Conservation (phyloP, 2,329 filamentous ascomycete species). For the Exophiala viscosa region DNA sequence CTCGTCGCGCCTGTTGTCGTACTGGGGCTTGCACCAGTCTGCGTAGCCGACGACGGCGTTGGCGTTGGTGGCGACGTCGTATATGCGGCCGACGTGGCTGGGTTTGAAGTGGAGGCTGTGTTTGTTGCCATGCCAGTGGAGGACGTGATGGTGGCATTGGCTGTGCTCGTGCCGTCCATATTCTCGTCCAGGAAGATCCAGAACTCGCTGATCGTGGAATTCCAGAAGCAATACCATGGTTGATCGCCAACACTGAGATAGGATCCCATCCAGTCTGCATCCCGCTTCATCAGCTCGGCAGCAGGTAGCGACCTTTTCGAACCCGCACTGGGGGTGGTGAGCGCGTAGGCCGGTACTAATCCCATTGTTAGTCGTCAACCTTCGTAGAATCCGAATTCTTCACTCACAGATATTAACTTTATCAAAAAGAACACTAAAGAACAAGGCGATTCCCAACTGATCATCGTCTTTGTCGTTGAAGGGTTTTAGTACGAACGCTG, state of each 20-base stretch:
- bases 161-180: constrained; percentile 34
- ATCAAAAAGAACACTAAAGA: constrained; percentile 60
- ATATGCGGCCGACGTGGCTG: no score
- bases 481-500: constrained; percentile 49
- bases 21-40: constrained; percentile 13
- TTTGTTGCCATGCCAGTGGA: constrained; percentile 15
- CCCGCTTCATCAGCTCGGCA: constrained; percentile 12
- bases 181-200: constrained; percentile 62
- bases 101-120: background rate
- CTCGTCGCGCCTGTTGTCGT: constrained; percentile 20
- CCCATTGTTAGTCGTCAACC: background rate
- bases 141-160: constrained; percentile 22
- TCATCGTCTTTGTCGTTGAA: constrained; percentile 57
- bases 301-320: constrained; percentile 31
- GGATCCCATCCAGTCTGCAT: constrained; percentile 37
- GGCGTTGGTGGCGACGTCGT: background rate
- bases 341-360: constrained; percentile 37
- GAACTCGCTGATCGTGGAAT: constrained; percentile 62
- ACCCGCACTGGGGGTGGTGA: constrained; percentile 30
- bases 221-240: constrained; percentile 70
- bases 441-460: constrained; percentile 58
- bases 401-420: constrained; percentile 55
- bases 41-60: constrained; percentile 3
- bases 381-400: background rate
- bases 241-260: constrained; percentile 53